Evolutionary conservation across 805 yeast genomes (phyloP), one percentile per base, ranked within the genome.

Genomic region (Barnettozyma botsteinii): DNA sequence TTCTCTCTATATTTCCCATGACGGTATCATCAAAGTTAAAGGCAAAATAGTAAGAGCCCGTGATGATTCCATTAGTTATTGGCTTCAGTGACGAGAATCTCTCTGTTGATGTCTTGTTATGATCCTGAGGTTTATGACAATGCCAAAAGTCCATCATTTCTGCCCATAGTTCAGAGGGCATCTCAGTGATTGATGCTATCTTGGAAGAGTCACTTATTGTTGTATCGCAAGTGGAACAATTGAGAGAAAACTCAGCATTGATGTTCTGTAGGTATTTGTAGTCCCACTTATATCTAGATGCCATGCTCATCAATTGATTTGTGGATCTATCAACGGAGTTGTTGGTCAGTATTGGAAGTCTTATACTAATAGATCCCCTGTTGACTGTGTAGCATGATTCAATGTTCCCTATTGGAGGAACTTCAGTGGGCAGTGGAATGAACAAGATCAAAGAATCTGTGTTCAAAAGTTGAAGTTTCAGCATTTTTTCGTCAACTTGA

Each of bases 61-160:
- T 69, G 4, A 79, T 62, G 5, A 79, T 53, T 3, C 65, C 57
- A 23, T 61, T 56, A 0, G 50, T 43, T 5, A 55, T 38, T 4
- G 91, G 84, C 19, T 53, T 61, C 31, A 80, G 52, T 1, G 58
- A 55, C 7, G 71, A 70, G 47, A 65, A 67, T 41, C 70, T 64
- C 19, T 53, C 40, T 38, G 41, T 29, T 39, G 37, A 37, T 36
- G 35, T n/a, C 3, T 23, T 23, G 31, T 56, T 49, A 43, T 60
- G 57, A n/a, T 38, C 19, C 23, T 56, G 55, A 0, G 94, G 94
- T 52, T 82, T 83, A 55, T 91, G 97, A 56, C 98, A 91, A 58
- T 91, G 97, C 98, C 98, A 91, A 49, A 83, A 84, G 42, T 91
- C 98, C 95, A 91, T 83, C 73, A 93, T 65, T 57, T 91, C 98